Evolutionary conservation across 1,139 yeast genomes (phyloP).

Genomic region (Nakaseomyces uthaithaninus): DNA sequence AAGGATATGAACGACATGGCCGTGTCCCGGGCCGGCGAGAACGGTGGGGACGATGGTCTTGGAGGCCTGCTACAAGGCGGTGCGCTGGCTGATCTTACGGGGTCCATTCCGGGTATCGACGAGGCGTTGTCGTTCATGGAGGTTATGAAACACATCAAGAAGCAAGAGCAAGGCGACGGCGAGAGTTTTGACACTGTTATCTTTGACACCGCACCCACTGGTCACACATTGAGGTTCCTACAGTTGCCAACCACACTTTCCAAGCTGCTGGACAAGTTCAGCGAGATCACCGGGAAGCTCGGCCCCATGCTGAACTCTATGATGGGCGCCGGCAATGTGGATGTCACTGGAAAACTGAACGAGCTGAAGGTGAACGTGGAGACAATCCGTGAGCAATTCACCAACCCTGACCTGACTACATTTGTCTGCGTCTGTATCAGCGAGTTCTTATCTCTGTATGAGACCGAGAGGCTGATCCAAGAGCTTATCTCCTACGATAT

Average conservation of each 20-base stretch:
- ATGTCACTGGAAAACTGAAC: slow-evolving; percentile 70
- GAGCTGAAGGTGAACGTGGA: slow-evolving; percentile 76
- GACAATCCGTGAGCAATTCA: slow-evolving; percentile 89
- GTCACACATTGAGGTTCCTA: slow-evolving; percentile 89
- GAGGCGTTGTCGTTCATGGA: slow-evolving; percentile 97
- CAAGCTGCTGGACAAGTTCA: slow-evolving; percentile 75
- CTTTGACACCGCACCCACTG: slow-evolving; percentile 98
- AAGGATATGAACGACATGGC: slow-evolving; percentile 68
- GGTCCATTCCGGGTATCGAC: slow-evolving; percentile 94
- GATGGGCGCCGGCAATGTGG: slow-evolving; percentile 54
- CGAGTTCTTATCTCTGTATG: slow-evolving; percentile 88
- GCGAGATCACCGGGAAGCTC: slow-evolving; percentile 74
- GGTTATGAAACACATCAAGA: slow-evolving; percentile 90
- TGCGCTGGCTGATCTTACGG: slow-evolving; percentile 76
- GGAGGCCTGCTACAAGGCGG: slow-evolving; percentile 31
- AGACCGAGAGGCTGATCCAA: slow-evolving; percentile 95
- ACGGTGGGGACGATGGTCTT: slow-evolving; percentile 25
- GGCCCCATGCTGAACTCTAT: slow-evolving; percentile 85
- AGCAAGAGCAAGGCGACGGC: slow-evolving; percentile 46
- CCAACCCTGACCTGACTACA: slow-evolving; percentile 91
- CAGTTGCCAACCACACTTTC: slow-evolving; percentile 90
- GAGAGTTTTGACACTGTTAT: slow-evolving; percentile 74
- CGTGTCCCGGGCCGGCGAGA: slow-evolving; percentile 28
- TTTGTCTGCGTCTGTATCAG: slow-evolving; percentile 96
- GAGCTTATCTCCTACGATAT: slow-evolving; percentile 89